Evolutionary conservation across 2,329 filamentous ascomycete species (phyloP).

Genomic region (Setomelanomma holmii): DNA sequence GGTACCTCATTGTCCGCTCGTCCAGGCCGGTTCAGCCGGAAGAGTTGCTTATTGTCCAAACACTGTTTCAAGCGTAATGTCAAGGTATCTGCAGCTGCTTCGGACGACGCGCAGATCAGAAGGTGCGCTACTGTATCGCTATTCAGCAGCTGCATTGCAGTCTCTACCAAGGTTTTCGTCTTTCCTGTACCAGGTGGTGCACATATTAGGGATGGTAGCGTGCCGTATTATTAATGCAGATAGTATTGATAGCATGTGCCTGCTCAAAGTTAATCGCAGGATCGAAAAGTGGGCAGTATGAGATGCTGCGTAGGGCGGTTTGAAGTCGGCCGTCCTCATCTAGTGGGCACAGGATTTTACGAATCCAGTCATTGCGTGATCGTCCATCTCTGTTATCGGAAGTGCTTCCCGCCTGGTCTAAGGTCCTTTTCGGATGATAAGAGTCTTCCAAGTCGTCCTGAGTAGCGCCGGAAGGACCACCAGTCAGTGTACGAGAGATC

Average conservation of each 20-base stretch:
- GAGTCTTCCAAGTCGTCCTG: not conserved
- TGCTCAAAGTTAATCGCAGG: conserved; percentile 57
- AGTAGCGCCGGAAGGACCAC: not conserved
- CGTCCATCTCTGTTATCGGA: not conserved
- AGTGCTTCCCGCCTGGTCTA: not conserved
- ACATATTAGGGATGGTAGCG: conserved; percentile 56
- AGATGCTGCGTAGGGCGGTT: conserved; percentile 44
- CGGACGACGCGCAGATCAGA: conserved; percentile 56
- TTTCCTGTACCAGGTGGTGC: conserved; percentile 62
- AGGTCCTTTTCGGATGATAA: not conserved
- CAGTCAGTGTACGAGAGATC: not conserved
- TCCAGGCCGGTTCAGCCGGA: conserved; percentile 52
- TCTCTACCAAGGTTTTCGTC: conserved; percentile 59
- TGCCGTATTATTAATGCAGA: conserved; percentile 53
- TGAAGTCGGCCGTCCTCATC: conserved; percentile 49
- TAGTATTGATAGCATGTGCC: conserved; percentile 53
- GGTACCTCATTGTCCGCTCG: conserved; percentile 54
- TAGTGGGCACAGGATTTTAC: conserved; percentile 54
- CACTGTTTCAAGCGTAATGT: conserved; percentile 49
- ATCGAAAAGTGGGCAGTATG: conserved; percentile 49
- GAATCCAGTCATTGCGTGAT: conserved; percentile 37
- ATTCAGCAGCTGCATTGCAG: conserved; percentile 45
- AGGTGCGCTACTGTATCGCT: conserved; percentile 40
- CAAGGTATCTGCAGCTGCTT: conserved; percentile 55
- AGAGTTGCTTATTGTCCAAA: conserved; percentile 46